These are phyloP conservation scores for Aspergillus heteromorphus DNA, from an alignment of 495 filamentous ascomycete genomes.

Conservation along the genomic window DNA sequence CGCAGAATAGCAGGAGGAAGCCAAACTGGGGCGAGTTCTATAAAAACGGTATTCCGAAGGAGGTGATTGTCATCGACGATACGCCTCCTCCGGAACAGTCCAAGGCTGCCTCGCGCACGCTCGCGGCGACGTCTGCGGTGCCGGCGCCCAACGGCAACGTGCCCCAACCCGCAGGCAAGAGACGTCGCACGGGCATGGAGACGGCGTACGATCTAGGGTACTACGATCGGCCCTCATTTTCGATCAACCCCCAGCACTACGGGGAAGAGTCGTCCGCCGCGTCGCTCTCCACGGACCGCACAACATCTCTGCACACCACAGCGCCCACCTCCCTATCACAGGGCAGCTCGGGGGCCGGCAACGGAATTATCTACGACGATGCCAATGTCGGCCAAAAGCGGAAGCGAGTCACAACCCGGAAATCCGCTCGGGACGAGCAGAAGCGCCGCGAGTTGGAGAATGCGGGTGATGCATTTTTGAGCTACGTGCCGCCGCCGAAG, in stretches of 20 bases:
- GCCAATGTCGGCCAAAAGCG: slow-evolving; percentile 71
- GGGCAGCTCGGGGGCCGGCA: slow-evolving; percentile 55
- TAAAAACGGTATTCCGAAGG: slow-evolving; percentile 85
- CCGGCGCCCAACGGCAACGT: slow-evolving; percentile 26
- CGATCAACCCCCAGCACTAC: slow-evolving; percentile 65
- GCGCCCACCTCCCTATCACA: slow-evolving; percentile 85
- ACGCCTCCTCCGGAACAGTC: slow-evolving; percentile 62
- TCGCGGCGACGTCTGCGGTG: slow-evolving; percentile 17
- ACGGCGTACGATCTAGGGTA: slow-evolving; percentile 61
- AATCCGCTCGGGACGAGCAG: slow-evolving; percentile 73
- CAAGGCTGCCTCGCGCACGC: slow-evolving; percentile 25
- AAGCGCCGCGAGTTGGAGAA: slow-evolving; percentile 65
- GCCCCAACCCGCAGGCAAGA: slow-evolving; percentile 56
- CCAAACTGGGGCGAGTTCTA: slow-evolving; percentile 90
- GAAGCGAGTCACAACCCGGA: slow-evolving; percentile 72
- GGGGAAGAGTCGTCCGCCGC: slow-evolving; percentile 59
- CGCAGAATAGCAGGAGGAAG: slow-evolving; percentile 52
- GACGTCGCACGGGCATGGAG: slow-evolving; percentile 56
- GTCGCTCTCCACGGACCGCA: slow-evolving; percentile 78
- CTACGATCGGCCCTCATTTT: slow-evolving; percentile 57
- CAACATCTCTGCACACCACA: slow-evolving; percentile 80
- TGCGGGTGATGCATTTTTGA: slow-evolving; percentile 64
- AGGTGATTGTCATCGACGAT: slow-evolving; percentile 95
- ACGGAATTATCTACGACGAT: slow-evolving; percentile 49
- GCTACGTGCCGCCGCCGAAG: slow-evolving; percentile 78